Conservation (phyloP, 352 stramenopile genomes). For the Peronosclerospora sorghi region DNA sequence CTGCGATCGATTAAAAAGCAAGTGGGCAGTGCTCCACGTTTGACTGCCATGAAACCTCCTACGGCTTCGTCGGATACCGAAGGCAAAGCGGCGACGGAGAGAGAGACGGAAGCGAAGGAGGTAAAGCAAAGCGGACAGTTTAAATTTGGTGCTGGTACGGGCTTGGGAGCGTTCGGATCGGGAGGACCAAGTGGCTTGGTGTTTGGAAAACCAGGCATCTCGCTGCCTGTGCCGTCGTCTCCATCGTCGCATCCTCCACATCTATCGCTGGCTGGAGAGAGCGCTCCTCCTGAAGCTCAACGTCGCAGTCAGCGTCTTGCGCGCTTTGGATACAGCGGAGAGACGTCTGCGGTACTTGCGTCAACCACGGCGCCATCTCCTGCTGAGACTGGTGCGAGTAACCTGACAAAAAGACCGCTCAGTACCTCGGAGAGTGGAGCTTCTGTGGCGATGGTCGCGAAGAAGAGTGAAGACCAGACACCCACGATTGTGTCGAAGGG, state of each 20-base stretch:
- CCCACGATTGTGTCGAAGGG: slow-evolving; percentile 14
- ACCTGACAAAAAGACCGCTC: slow-evolving; percentile 26
- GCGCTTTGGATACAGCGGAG: slow-evolving; percentile 23
- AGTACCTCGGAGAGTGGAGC: slow-evolving; percentile 19
- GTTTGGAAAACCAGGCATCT: slow-evolving; percentile 70
- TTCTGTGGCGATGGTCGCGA: slow-evolving; percentile 29
- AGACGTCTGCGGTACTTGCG: slow-evolving; percentile 3
- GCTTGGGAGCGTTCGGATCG: slow-evolving; percentile 38
- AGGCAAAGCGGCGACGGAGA: slow-evolving; percentile 11
- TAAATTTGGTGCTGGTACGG: slow-evolving; percentile 20
- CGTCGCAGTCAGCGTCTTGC: slow-evolving; percentile 40
- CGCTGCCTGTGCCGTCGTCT: slow-evolving; percentile 49
- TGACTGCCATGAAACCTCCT: slow-evolving; percentile 16
- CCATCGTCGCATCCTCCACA: slow-evolving; percentile 24
- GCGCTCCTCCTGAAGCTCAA: slow-evolving; percentile 18
- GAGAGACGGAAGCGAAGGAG: slow-evolving; percentile 8
- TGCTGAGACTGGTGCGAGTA: slow-evolving; percentile 4
- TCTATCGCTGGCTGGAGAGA: slow-evolving; percentile 16
- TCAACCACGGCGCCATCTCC: neutral
- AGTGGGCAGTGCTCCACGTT: slow-evolving; percentile 17
- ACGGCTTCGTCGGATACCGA: slow-evolving; percentile 5
- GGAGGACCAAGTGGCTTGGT: slow-evolving; percentile 44
- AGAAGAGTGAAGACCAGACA: slow-evolving; percentile 28
- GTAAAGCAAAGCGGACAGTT: slow-evolving; percentile 16
- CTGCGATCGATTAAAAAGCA: slow-evolving; percentile 66